Percentiles rank a stretch among this genome's conserved stretches.
These are phyloP conservation scores for Cyclotella cryptica DNA, from an alignment of 108 stramenopile species.

Conservation along the genomic window DNA sequence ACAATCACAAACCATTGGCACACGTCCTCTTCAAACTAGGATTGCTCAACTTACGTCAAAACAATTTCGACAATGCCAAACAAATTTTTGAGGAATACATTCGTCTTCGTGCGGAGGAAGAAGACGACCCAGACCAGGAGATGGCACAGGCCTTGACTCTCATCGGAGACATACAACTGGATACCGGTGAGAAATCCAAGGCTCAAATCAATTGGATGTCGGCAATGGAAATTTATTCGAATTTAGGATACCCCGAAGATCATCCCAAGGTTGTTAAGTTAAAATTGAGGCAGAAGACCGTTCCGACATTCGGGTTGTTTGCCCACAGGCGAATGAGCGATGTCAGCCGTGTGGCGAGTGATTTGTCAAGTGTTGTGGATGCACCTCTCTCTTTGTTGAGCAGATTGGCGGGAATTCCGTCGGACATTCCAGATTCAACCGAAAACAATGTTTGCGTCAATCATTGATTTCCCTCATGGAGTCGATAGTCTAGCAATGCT, in stretches of 20 bases:
- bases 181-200: constrained; percentile 47
- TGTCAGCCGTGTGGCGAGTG: background rate
- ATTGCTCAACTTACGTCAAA: constrained; percentile 33
- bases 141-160: constrained; percentile 53
- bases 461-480: no score
- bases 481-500: no score
- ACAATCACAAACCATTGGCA: constrained; percentile 38
- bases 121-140: constrained; percentile 50
- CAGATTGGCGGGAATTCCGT: background rate
- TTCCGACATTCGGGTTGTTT: constrained; percentile 15
- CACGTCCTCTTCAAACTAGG: constrained; percentile 48
- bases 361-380: constrained; percentile 5
- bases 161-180: constrained; percentile 48
- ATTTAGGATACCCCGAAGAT: constrained; percentile 42
- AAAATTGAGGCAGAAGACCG: constrained; percentile 30
- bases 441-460: no score
- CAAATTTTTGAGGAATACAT: constrained; percentile 54
- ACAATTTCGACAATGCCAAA: constrained; percentile 38
- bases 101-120: constrained; percentile 51
- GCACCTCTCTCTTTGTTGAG: constrained; percentile 3
- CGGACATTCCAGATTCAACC: no score
- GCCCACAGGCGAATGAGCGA: background rate
- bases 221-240: constrained; percentile 48
- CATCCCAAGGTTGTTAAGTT: constrained; percentile 46
- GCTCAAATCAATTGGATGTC: constrained; percentile 57